These are phyloP conservation scores for Neurospora sublineolata DNA, from an alignment of 495 filamentous ascomycete species.

Conservation along the genomic window DNA sequence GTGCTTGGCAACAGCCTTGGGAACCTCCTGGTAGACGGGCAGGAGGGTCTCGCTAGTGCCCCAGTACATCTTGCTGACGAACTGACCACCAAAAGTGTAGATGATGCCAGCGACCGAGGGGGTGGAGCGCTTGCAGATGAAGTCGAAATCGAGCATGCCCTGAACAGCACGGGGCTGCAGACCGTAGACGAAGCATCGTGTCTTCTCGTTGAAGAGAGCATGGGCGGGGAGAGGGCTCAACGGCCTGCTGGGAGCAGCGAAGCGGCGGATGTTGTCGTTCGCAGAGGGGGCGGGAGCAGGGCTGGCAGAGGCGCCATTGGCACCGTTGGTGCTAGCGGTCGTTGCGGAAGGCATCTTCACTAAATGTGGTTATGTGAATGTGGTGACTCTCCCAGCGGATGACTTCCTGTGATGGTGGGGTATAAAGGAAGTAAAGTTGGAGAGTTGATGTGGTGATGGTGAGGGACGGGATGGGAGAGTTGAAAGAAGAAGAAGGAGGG, in stretches of 20 bases:
- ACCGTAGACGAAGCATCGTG: constrained; percentile 98
- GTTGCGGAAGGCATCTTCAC: constrained; percentile 35
- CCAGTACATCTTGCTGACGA: constrained; percentile 99
- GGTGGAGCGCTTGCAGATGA: constrained; percentile 97
- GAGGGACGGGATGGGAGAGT: not conserved
- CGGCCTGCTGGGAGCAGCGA: constrained; percentile 83
- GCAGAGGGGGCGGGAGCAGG: constrained; percentile 44
- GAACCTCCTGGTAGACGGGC: constrained; percentile 90
- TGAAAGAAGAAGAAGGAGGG: not conserved
- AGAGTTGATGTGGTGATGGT: not conserved
- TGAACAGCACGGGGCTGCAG: constrained; percentile 96
- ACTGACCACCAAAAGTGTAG: constrained; percentile 98
- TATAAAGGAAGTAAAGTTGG: not conserved
- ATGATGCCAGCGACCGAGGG: constrained; percentile 98
- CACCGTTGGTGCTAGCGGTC: constrained; percentile 28
- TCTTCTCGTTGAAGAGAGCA: constrained; percentile 96
- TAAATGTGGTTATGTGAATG: not conserved
- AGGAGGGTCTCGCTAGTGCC: constrained; percentile 98
- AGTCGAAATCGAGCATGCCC: constrained; percentile 99
- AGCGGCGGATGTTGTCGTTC: constrained; percentile 97
- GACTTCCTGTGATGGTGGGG: constrained; percentile 6
- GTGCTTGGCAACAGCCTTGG: constrained; percentile 95
- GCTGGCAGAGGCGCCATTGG: constrained; percentile 10
- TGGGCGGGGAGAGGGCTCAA: constrained; percentile 74
- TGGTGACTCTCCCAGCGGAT: constrained; percentile 3